These are phyloP conservation scores for Ascochyta pisi DNA, from an alignment of 2,329 filamentous ascomycete genomes.

Conservation along the genomic window DNA sequence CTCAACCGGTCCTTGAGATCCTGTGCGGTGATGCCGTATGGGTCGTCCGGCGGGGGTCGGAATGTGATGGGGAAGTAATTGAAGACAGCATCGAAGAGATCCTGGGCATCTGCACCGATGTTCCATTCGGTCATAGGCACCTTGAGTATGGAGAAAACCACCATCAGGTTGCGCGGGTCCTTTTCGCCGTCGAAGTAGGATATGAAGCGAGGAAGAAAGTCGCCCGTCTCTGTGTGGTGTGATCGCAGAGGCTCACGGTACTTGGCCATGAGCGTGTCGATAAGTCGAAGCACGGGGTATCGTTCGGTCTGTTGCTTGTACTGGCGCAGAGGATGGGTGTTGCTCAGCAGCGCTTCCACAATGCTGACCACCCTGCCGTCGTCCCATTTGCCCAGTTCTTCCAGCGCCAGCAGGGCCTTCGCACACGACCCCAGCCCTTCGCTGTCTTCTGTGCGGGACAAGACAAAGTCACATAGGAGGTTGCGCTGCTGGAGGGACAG, in stretches of 20 bases:
- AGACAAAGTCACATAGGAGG: slow-evolving; percentile 68
- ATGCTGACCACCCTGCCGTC: slow-evolving; percentile 61
- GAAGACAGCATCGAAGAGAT: slow-evolving; percentile 72
- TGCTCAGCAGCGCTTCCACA: slow-evolving; percentile 58
- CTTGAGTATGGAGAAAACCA: slow-evolving; percentile 71
- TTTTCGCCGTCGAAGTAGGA: slow-evolving; percentile 73
- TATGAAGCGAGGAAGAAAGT: slow-evolving; percentile 67
- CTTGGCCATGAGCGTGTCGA: slow-evolving; percentile 67
- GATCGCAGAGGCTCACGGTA: slow-evolving; percentile 55
- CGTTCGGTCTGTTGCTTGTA: slow-evolving; percentile 67
- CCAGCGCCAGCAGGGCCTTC: slow-evolving; percentile 64
- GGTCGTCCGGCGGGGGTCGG: slow-evolving; percentile 71
- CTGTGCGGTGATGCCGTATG: slow-evolving; percentile 72
- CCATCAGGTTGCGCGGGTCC: slow-evolving; percentile 73
- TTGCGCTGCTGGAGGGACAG: slow-evolving; percentile 66
- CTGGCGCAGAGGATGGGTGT: slow-evolving; percentile 65
- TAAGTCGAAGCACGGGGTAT: slow-evolving; percentile 66
- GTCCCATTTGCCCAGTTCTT: slow-evolving; percentile 67
- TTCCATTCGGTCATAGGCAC: slow-evolving; percentile 74
- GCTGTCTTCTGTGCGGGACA: slow-evolving; percentile 65
- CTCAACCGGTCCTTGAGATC: slow-evolving; percentile 70
- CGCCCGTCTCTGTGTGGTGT: slow-evolving; percentile 59
- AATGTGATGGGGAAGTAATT: slow-evolving; percentile 78
- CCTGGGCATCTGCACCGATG: slow-evolving; percentile 62
- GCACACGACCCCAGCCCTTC: slow-evolving; percentile 64